phyloP scores from a whole-genome alignment of 805 yeast genomes.

The Saturnispora quitensis region DNA sequence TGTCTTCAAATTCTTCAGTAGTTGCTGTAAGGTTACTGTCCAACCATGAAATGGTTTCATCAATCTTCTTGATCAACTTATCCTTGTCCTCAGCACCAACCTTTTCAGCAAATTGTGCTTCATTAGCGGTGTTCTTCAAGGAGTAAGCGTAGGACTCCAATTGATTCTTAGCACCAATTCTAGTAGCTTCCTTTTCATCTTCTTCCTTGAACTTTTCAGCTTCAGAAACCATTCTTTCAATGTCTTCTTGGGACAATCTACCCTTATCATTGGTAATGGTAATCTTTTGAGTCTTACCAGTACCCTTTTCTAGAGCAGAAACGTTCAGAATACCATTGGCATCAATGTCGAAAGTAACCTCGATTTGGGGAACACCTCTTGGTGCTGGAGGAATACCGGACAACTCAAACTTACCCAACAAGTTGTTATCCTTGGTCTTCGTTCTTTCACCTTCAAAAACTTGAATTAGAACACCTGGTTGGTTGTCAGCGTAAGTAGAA shows the following conservation, averaged over 20 bases:
- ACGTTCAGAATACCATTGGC: conserved; percentile 97
- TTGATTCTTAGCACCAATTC: conserved; percentile 98
- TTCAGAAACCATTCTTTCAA: conserved; percentile 95
- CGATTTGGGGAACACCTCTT: conserved; percentile 97
- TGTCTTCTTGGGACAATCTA: conserved; percentile 94
- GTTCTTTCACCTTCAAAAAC: conserved; percentile 98
- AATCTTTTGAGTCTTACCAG: conserved; percentile 94
- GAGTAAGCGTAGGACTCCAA: conserved; percentile 96
- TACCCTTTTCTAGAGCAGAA: conserved; percentile 95
- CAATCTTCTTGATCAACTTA: conserved; percentile 65
- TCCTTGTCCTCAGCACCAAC: conserved; percentile 39
- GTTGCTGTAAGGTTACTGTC: conserved; percentile 90
- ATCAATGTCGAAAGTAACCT: conserved; percentile 94
- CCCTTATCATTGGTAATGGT: conserved; percentile 99
- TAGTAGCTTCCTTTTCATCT: conserved; percentile 95
- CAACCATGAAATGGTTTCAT: conserved; percentile 77
- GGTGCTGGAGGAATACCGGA: conserved; percentile 98
- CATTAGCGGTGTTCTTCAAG: conserved; percentile 90
- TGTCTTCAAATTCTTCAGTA: conserved; percentile 84
- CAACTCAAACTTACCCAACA: conserved; percentile 94
- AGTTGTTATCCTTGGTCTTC: conserved; percentile 89
- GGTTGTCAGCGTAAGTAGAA: conserved; percentile 96
- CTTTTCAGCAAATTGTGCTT: conserved; percentile 64
- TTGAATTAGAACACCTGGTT: conserved; percentile 97
- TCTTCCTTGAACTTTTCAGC: conserved; percentile 97